Evolutionary conservation across 83 land plant species (phyloP).

Genomic region (Diphasiastrum complanatum): DNA sequence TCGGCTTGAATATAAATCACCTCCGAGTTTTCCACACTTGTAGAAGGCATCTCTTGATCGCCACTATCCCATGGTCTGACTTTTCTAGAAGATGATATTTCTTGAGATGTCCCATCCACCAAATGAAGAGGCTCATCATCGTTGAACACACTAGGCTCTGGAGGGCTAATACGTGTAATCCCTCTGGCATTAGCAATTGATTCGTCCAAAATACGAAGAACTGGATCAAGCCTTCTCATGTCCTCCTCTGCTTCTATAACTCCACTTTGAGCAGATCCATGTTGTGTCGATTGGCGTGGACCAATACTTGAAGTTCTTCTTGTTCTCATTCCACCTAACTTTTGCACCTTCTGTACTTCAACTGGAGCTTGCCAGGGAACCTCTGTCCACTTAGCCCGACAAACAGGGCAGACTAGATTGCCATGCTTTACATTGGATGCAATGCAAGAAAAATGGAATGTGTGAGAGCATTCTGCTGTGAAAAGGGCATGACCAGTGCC

Average conservation of each 20-base stretch:
- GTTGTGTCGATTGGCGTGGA: no score
- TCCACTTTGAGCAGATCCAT: no score
- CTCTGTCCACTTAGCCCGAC: slow-evolving; percentile 10
- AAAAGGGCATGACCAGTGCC: slow-evolving; percentile 6
- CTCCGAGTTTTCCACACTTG: no score
- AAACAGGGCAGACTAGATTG: slow-evolving; percentile 10
- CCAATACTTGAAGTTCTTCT: no score
- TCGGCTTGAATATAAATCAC: no score
- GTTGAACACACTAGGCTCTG: slow-evolving; percentile 52
- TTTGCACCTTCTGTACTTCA: no score
- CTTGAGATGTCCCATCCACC: slow-evolving; percentile 15
- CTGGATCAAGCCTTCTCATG: no score
- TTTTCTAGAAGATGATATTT: slow-evolving; percentile 1
- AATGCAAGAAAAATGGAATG: slow-evolving; percentile 9
- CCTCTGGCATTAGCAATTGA: slow-evolving; percentile 63
- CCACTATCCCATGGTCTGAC: neutral
- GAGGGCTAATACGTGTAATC: slow-evolving; percentile 42
- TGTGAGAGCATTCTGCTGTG: slow-evolving; percentile 17
- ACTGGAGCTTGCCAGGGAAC: no score
- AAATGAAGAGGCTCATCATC: slow-evolving; percentile 68
- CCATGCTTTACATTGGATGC: slow-evolving; percentile 11
- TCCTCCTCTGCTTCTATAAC: no score
- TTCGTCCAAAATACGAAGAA: slow-evolving; percentile 62
- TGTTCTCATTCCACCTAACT: no score
- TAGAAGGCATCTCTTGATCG: neutral